Evolutionary conservation across 495 filamentous ascomycete species (phyloP).

Genomic region (Tuber magnatum): DNA sequence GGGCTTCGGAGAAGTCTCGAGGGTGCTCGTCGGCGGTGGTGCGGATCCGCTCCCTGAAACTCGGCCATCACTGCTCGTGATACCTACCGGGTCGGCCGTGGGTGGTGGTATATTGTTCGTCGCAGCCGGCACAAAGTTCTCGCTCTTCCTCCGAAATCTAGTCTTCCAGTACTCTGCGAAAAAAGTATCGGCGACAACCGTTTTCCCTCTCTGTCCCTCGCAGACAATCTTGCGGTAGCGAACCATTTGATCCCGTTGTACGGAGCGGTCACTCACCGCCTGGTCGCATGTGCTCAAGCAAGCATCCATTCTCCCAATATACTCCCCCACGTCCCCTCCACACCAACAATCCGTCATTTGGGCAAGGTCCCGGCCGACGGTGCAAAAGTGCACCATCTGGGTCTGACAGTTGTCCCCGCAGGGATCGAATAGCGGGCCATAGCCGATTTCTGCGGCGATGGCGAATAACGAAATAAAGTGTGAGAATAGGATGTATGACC

Average conservation of each 20-base stretch:
- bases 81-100: conserved; percentile 15
- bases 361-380: conserved; percentile 23
- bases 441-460: conserved; percentile 32
- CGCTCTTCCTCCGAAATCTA: conserved; percentile 24
- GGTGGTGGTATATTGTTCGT: conserved; percentile 35
- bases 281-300: conserved; percentile 34
- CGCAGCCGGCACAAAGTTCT: conserved; percentile 21
- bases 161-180: conserved; percentile 36
- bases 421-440: conserved; percentile 32
- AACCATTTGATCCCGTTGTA: conserved; percentile 30
- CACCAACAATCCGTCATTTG: conserved; percentile 37
- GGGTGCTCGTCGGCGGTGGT: neutral
- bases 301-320: conserved; percentile 30
- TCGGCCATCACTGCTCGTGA: neutral
- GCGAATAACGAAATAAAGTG: neutral
- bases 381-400: conserved; percentile 36
- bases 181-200: conserved; percentile 7
- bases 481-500: neutral
- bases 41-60: neutral
- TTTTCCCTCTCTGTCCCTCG: conserved; percentile 7
- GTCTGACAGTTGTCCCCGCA: conserved; percentile 39
- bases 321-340: conserved; percentile 13
- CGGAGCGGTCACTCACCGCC: conserved; percentile 20
- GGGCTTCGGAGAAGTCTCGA: neutral
- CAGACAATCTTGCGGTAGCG: conserved; percentile 33